Evolutionary conservation across 1,139 yeast genomes (phyloP), one percentile per base, ranked within the genome.

Genomic region (Suhomyces panamericanus): DNA sequence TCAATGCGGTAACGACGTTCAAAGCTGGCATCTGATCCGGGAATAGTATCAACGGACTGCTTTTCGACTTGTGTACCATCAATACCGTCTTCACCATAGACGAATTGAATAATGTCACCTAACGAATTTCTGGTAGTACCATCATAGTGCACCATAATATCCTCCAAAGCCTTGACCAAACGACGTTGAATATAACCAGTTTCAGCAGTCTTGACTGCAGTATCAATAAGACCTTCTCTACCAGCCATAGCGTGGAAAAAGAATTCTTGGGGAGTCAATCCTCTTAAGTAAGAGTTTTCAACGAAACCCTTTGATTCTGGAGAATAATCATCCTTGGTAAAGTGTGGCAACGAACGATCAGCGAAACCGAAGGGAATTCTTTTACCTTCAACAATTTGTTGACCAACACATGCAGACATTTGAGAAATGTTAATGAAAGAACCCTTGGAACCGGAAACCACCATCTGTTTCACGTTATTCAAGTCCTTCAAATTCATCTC

Each of bases 191-290:
- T 95, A 69, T 93, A 93, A 72, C 99, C 99, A 29, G 99, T 93
- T 72, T 93, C 99, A 2, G 99, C 99, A 34, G 99, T 93, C 69
- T 91, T 91, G 41, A 91, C 98, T 13, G 98, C 98, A 48, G 99
- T 93, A 81, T 93, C 99, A 67, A 93, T 93, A 66, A 93, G 81
- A 81, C 99, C 99, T 75, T 93, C 99, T 80, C 99, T 89, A 79
- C 99, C 99, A 59, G 99, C 99, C 99, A 95, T 95, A 44, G 99
- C 99, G 67, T 95, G 99, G 86, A 93, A 93, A 65, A 95, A 95
- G 68, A 95, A 95, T 67, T 95, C 99, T 69, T 93, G 99, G 32
- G 99, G 99, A 13, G 99, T 93, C 61, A 95, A 78, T 35, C 99
- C 99, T 77, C 99, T 84, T 62, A 93, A 78, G 61, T 93, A 95